A percentile compares a stretch with the other conserved stretches of the same genome.
phyloP scores from a whole-genome alignment of 2,329 filamentous ascomycete genomes.

The Trichoderma sp. region DNA sequence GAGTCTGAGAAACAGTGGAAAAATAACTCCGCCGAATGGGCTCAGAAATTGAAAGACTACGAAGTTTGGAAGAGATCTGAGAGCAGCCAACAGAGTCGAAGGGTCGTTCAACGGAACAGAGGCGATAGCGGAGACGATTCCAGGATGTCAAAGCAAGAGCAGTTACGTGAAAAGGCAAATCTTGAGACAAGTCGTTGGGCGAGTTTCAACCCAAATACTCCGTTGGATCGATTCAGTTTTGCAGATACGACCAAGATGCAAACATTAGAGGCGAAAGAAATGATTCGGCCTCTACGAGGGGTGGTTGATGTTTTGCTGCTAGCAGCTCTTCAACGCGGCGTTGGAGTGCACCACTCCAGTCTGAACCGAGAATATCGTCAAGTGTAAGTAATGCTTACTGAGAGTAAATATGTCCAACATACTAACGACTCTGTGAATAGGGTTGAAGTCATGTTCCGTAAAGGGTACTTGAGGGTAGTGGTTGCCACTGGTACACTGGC shows the following conservation, averaged over 20 bases:
- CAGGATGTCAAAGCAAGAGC: conserved; percentile 52
- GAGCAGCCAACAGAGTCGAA: conserved; percentile 38
- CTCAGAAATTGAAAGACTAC: conserved; percentile 29
- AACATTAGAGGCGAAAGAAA: conserved; percentile 56
- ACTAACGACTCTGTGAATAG: neutral
- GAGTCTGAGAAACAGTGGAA: conserved; percentile 50
- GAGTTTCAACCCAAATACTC: conserved; percentile 65
- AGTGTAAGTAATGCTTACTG: conserved; percentile 39
- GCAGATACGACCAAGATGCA: conserved; percentile 60
- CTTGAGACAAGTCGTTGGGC: conserved; percentile 57
- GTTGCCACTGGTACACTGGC: conserved; percentile 75
- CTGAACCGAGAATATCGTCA: conserved; percentile 77
- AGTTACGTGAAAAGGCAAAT: conserved; percentile 54
- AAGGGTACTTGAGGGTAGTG: conserved; percentile 67
- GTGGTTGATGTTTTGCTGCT: conserved; percentile 49
- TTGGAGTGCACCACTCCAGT: conserved; percentile 77
- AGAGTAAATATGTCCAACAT: neutral
- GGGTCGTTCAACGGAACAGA: neutral
- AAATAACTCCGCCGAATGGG: conserved; percentile 43
- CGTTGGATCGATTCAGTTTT: conserved; percentile 63
- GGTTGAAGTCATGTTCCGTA: conserved; percentile 72
- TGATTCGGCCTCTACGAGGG: conserved; percentile 53
- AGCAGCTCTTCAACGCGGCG: conserved; percentile 61
- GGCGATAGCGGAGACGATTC: neutral
- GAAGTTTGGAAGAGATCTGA: conserved; percentile 30